Evolutionary conservation across 108 stramenopile species (phyloP).

Genomic region (Cyclotella cryptica): DNA sequence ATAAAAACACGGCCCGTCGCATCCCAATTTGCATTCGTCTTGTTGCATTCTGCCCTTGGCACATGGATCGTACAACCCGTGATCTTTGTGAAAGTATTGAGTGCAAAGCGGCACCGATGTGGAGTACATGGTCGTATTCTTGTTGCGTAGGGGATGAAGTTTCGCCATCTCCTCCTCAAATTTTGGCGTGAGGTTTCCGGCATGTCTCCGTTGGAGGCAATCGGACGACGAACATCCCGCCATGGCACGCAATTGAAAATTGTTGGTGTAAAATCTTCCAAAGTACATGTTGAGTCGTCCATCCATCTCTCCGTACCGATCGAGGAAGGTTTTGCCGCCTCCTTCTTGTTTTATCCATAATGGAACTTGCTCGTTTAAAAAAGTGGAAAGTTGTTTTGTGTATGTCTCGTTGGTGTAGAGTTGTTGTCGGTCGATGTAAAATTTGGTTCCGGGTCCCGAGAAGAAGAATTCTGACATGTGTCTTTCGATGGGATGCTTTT

Average conservation of each 20-base stretch:
- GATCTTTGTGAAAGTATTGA: slow-evolving; percentile 18
- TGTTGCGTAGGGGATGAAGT: slow-evolving; percentile 15
- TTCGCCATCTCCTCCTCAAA: slow-evolving; percentile 1
- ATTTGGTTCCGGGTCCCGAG: slow-evolving; percentile 7
- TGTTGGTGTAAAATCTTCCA: slow-evolving; percentile 31
- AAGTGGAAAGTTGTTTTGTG: slow-evolving; percentile 18
- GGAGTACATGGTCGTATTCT: neutral
- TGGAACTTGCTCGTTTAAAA: slow-evolving; percentile 18
- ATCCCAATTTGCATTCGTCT: slow-evolving; percentile 23
- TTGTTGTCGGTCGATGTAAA: slow-evolving; percentile 20
- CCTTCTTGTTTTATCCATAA: slow-evolving; percentile 25
- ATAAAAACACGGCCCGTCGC: slow-evolving; percentile 44
- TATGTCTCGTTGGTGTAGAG: slow-evolving; percentile 38
- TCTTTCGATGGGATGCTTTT: slow-evolving; percentile 40
- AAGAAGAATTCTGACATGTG: slow-evolving; percentile 45
- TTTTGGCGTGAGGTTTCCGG: neutral
- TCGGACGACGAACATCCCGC: slow-evolving; percentile 33
- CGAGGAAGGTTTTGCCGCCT: neutral
- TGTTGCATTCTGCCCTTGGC: neutral
- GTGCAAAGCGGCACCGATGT: slow-evolving; percentile 21
- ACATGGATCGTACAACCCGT: slow-evolving; percentile 20
- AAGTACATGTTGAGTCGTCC: slow-evolving; percentile 22
- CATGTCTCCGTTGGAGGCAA: slow-evolving; percentile 16
- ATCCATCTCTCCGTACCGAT: neutral
- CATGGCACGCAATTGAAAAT: slow-evolving; percentile 42